Evolutionary conservation across 2,329 filamentous ascomycete genomes (phyloP), one percentile per base, ranked within the genome.

Genomic region (Neofusicoccum kwambonambiense): DNA sequence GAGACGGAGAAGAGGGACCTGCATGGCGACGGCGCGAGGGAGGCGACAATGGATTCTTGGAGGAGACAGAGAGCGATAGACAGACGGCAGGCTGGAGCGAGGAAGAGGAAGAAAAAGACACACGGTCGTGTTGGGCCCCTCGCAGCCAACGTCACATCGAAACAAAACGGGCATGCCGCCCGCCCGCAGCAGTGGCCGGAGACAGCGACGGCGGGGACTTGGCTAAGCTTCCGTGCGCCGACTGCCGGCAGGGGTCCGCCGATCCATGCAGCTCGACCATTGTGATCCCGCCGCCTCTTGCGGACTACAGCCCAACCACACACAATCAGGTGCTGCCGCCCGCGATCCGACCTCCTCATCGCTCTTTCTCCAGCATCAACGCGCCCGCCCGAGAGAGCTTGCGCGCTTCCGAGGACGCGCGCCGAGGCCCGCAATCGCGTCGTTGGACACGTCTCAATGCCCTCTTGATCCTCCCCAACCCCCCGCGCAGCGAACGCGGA

Each of bases 1-100:
- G 69, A 98, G 87, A 71, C 92, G 88, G 76, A 97, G 85, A 62
- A 98, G 82, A 73, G 94, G 93, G 67, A 95, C 87, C 75, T 90
- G 90, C 85, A 93, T 86, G 37, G 49, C 34, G 49, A 31, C 4
- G 15, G 34, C 9, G 5, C 35, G n/a, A 19, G 31, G 4, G 22
- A 15, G 3, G 27, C 54, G 4, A 41, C 39, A 34, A 15, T 8
- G n/a, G 22, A 45, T 22, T 1, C 37, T 2, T 27, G 11, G 13
- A 45, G 39, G 54, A 58, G 19, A 22, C 15, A 35, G 41, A 44
- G 41, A 22, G 22, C 22, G 22, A 22, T 3, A 22, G 41, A 45
- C 39, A 31, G 37, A 7, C 27, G 27, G 27, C 27, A 31, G 27
- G 27, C 27, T 7, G 4, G 27, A 31, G 27, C 4, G 54, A 1